These are phyloP conservation scores for Microstegium vimineum DNA, from an alignment of 176 grass and related monocot species.

Conservation along the genomic window DNA sequence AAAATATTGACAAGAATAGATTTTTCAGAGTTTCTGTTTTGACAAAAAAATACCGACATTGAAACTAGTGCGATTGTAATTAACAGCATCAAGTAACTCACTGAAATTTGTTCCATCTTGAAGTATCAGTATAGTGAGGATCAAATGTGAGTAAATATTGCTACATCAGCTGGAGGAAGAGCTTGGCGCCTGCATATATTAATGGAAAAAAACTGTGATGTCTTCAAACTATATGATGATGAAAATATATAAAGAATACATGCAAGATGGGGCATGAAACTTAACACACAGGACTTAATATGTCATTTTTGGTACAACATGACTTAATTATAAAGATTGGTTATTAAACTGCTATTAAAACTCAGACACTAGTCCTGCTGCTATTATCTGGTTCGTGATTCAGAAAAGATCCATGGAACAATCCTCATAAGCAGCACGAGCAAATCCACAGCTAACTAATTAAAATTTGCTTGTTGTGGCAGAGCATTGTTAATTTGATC, in stretches of 20 bases:
- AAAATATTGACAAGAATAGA: not conserved
- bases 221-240: not conserved
- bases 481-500: not conserved
- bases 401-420: not conserved
- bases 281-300: not conserved
- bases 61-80: not conserved
- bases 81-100: constrained; percentile 26
- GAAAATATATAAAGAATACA: not conserved
- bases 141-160: not conserved
- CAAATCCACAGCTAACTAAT: not conserved
- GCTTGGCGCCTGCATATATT: constrained; percentile 20
- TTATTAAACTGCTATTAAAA: not conserved
- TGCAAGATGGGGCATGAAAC: not conserved
- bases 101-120: constrained; percentile 45
- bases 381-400: not conserved
- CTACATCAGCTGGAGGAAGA: constrained; percentile 17
- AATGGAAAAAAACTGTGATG: constrained; percentile 9
- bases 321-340: not conserved
- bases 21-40: constrained; percentile 19
- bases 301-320: not conserved
- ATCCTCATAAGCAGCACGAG: not conserved
- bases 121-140: not conserved
- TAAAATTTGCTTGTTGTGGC: not conserved
- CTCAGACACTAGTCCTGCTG: not conserved
- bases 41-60: not conserved